phyloP scores from a whole-genome alignment of 805 yeast genomes.

The Saccharomycopsis oosterbeekiorum region DNA sequence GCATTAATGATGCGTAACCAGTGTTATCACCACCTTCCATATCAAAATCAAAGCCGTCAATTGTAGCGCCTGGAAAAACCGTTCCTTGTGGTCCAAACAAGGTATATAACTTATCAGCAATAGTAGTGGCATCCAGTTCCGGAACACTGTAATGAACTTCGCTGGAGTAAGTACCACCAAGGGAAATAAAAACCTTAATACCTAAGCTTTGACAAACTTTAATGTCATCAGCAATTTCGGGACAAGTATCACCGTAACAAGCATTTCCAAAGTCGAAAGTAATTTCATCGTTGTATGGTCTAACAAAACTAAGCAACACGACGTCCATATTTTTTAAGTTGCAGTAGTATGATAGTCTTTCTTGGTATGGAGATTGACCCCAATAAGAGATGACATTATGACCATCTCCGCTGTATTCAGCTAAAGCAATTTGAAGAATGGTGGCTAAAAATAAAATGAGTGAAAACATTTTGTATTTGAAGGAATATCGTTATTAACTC shows the following conservation, averaged over 20 bases:
- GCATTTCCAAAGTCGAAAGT: constrained; percentile 35
- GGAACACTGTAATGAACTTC: constrained; percentile 3
- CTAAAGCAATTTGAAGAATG: background rate
- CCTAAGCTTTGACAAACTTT: constrained; percentile 66
- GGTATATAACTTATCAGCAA: constrained; percentile 7
- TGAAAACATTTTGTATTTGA: background rate
- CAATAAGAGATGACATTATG: constrained; percentile 57
- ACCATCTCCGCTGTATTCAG: constrained; percentile 4
- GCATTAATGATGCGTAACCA: constrained; percentile 61
- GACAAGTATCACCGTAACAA: constrained; percentile 4
- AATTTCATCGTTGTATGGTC: constrained; percentile 4
- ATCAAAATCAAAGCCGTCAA: constrained; percentile 93
- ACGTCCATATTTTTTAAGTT: constrained; percentile 16
- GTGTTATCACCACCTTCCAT: constrained; percentile 46
- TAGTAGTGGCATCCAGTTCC: constrained; percentile 4
- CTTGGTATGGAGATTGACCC: constrained; percentile 53
- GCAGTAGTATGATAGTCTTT: constrained; percentile 13
- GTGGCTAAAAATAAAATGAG: background rate
- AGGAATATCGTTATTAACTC: background rate
- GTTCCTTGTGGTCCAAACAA: constrained; percentile 13
- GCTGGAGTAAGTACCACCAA: constrained; percentile 37
- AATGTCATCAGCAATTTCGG: constrained; percentile 47
- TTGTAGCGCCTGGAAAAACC: constrained; percentile 46
- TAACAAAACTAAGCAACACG: constrained; percentile 32
- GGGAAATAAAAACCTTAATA: constrained; percentile 64